A percentile compares a stretch with the other conserved stretches of the same genome.
Evolutionary conservation across 805 yeast genomes (phyloP).

Genomic region (Wickerhamomyces bisporus): DNA sequence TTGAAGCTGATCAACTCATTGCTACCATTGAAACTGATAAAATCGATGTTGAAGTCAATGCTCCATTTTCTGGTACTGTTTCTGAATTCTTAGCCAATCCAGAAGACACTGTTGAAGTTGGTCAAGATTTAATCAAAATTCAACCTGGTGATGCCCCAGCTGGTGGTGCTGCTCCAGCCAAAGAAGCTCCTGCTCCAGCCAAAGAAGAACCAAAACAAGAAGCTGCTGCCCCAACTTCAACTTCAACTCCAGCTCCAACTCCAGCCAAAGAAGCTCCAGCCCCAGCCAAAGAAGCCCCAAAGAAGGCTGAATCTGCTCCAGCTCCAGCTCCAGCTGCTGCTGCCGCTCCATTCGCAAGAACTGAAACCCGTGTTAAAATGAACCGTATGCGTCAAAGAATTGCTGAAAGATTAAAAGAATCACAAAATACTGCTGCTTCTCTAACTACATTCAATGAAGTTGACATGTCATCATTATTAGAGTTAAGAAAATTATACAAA

Average conservation of each 20-base stretch:
- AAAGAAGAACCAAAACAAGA: conserved; percentile 20
- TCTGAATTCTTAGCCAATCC: conserved; percentile 75
- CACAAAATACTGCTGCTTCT: conserved; percentile 98
- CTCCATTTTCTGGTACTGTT: conserved; percentile 89
- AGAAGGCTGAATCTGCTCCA: conserved; percentile 23
- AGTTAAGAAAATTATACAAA: conserved; percentile 93
- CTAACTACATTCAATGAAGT: conserved; percentile 97
- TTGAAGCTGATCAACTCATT: conserved; percentile 79
- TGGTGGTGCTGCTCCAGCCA: conserved; percentile 40
- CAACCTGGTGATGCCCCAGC: conserved; percentile 74
- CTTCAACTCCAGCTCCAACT: conserved; percentile 24
- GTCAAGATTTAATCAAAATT: conserved; percentile 84
- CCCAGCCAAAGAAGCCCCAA: conserved; percentile 23
- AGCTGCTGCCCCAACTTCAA: conserved; percentile 22
- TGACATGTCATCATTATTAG: conserved; percentile 88
- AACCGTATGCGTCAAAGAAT: conserved; percentile 99
- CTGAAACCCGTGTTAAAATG: conserved; percentile 92
- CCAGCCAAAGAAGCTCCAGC: conserved; percentile 25
- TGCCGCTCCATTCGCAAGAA: conserved; percentile 56
- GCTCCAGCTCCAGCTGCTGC: conserved; percentile 22
- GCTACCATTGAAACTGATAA: conserved; percentile 98
- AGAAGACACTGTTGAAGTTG: conserved; percentile 93
- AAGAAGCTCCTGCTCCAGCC: conserved; percentile 35
- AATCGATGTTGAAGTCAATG: conserved; percentile 94
- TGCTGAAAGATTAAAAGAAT: conserved; percentile 98